Percentiles rank a stretch among this genome's conserved stretches.
Evolutionary conservation across 306 rosid genomes (phyloP).

Genomic region (Sesbania bispinosa): DNA sequence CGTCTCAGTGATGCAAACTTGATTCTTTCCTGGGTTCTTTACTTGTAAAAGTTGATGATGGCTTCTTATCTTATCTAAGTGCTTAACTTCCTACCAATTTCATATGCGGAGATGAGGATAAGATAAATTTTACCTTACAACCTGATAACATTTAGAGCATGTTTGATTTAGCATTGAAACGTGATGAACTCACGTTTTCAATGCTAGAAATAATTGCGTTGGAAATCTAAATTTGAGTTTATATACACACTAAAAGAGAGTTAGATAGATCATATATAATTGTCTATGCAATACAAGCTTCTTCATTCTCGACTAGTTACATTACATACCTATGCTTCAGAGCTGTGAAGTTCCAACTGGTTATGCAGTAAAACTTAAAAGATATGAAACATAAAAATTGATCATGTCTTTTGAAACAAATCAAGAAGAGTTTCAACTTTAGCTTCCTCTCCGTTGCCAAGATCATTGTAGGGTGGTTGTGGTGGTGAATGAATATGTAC

Average conservation of each 20-base stretch:
- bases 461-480: slow-evolving; percentile 21
- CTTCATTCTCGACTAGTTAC: background rate
- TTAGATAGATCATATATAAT: background rate
- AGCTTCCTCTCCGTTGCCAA: slow-evolving; percentile 37
- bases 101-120: background rate
- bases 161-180: no score
- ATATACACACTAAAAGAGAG: no score
- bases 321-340: background rate
- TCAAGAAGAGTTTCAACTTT: slow-evolving; percentile 57
- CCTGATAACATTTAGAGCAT: no score
- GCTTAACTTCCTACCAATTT: no score
- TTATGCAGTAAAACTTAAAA: background rate
- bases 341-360: background rate
- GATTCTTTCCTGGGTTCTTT: background rate
- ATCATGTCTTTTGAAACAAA: slow-evolving; percentile 66
- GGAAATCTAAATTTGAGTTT: no score
- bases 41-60: no score
- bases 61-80: background rate
- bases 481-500: slow-evolving; percentile 21
- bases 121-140: no score
- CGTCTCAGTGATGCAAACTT: background rate
- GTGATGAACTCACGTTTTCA: no score
- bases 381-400: background rate
- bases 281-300: background rate
- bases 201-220: no score